A percentile compares a stretch with the other conserved stretches of the same genome.
Evolutionary conservation across 306 rosid species (phyloP).

Genomic region (Macrotyloma uniflorum): DNA sequence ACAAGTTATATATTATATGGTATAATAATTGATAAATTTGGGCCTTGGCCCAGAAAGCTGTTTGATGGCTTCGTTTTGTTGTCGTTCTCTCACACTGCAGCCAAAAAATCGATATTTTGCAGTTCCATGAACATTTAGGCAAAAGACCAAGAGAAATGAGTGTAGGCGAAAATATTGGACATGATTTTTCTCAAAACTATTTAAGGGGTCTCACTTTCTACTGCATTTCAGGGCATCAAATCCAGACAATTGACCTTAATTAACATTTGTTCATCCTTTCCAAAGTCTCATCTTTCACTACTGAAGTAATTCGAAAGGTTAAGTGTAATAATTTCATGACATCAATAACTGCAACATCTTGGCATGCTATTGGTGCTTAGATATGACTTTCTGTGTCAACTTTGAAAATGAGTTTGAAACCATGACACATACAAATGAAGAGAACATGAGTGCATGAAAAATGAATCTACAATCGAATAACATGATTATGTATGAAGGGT

Average conservation of each 20-base stretch:
- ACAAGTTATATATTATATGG: no score
- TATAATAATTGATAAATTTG: no score
- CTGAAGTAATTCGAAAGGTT: background rate
- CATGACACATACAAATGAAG: no score
- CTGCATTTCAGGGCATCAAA: background rate
- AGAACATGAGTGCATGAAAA: background rate
- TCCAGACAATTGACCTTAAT: background rate
- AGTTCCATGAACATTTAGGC: no score
- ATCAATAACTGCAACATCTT: background rate
- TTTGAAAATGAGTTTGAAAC: background rate
- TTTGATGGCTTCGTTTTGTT: background rate
- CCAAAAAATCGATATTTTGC: no score
- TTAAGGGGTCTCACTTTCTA: background rate
- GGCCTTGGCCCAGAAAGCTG: background rate
- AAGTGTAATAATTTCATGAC: background rate
- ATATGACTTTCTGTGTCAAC: background rate
- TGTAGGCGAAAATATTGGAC: no score
- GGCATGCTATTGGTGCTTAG: conserved; percentile 13
- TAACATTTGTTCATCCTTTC: background rate
- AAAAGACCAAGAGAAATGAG: no score
- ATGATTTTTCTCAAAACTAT: no score
- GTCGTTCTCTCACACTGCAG: no score
- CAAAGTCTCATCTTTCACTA: background rate
- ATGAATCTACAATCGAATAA: background rate
- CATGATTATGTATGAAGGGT: background rate